These are phyloP conservation scores for Saccharomyces kudriavzevii DNA, from an alignment of 805 yeast species.

Conservation along the genomic window DNA sequence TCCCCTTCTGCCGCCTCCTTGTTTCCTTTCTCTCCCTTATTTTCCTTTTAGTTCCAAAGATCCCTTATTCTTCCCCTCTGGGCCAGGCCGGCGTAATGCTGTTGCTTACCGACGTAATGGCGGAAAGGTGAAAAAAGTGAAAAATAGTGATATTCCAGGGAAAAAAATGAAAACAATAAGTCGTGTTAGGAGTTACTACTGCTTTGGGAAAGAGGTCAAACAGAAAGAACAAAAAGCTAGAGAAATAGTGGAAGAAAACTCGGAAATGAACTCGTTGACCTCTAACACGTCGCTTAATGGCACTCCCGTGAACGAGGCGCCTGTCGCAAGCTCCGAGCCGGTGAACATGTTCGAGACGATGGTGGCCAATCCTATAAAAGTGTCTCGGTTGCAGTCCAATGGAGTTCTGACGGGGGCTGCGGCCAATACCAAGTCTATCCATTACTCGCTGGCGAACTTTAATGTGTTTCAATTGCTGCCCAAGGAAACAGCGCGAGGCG, in stretches of 20 bases:
- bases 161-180: not conserved
- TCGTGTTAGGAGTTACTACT: not conserved
- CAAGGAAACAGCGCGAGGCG: constrained; percentile 41
- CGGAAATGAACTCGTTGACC: not conserved
- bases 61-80: not conserved
- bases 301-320: not conserved
- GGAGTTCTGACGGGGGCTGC: constrained; percentile 13
- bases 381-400: constrained; percentile 25
- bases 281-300: not conserved
- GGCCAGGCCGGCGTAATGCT: not conserved
- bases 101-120: not conserved
- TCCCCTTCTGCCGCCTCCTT: not conserved
- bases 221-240: not conserved
- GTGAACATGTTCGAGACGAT: constrained; percentile 19
- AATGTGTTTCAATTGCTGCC: constrained; percentile 29
- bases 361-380: constrained; percentile 24
- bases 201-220: not conserved
- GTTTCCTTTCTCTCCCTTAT: not conserved
- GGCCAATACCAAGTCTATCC: constrained; percentile 15
- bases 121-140: not conserved
- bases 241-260: not conserved
- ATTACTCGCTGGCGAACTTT: constrained; percentile 25
- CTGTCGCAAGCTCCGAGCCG: not conserved
- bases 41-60: not conserved
- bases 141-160: not conserved